A percentile compares a stretch with the other conserved stretches of the same genome.
Evolutionary conservation across 495 filamentous ascomycete species (phyloP).

Genomic region (Tuber borchii): DNA sequence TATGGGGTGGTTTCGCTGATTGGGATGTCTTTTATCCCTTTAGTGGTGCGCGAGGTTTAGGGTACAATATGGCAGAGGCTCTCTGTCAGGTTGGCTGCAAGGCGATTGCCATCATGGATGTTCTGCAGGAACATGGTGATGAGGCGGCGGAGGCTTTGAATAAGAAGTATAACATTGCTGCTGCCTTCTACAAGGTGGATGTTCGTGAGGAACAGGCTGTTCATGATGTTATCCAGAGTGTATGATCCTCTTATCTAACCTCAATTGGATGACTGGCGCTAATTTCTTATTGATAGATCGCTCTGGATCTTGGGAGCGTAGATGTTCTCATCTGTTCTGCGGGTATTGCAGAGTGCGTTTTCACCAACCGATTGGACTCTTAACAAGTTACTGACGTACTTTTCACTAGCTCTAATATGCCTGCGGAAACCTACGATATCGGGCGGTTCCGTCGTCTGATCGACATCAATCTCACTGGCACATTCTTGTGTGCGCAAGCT

Average conservation of each 20-base stretch:
- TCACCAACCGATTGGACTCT: too few species aligned
- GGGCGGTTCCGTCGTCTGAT: conserved; percentile 64
- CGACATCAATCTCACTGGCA: conserved; percentile 69
- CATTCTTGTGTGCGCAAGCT: conserved; percentile 62
- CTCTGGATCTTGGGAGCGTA: conserved; percentile 55
- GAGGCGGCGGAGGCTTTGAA: conserved; percentile 59
- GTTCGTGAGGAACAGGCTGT: conserved; percentile 55
- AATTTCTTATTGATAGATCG: conserved; percentile 22
- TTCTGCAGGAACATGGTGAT: conserved; percentile 66
- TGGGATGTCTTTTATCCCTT: background rate
- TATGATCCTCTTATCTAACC: conserved; percentile 3
- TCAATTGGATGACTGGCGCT: conserved; percentile 9
- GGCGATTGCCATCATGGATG: conserved; percentile 67
- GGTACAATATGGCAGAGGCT: conserved; percentile 69
- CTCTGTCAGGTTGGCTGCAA: conserved; percentile 66
- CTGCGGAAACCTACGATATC: conserved; percentile 52
- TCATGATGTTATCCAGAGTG: conserved; percentile 49
- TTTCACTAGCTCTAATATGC: conserved; percentile 53
- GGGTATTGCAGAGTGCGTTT: conserved; percentile 67
- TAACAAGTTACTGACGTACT: conserved; percentile 47
- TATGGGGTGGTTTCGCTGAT: conserved; percentile 4
- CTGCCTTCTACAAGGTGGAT: conserved; percentile 70
- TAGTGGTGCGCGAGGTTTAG: conserved; percentile 69
- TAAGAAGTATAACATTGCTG: conserved; percentile 60
- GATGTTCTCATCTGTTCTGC: conserved; percentile 77